Base-by-base conservation (phyloP, 2,329 filamentous ascomycete genomes). In the Teratosphaeriaceae sp. region DNA sequence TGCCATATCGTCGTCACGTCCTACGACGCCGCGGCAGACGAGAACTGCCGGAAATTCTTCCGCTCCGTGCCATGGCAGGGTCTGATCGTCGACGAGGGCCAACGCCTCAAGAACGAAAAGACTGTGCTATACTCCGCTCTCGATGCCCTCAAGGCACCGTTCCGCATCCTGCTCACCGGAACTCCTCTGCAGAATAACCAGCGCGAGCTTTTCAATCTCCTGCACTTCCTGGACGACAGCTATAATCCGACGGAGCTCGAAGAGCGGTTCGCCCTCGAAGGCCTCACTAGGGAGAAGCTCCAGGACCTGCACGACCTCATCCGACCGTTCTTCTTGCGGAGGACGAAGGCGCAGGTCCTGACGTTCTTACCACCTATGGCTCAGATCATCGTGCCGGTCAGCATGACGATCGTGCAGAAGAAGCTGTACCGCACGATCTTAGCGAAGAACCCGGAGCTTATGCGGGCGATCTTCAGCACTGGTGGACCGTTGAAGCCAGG, bases 161-260 rank as follows among this genome's bases (percentile, higher is more conserved):
- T 92, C 66, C 82, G 88, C 41, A 74, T 95, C 29, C 75, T 98
- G 1, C 73, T 98, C 24, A 97, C 90, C 1, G 65, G 88, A 2
- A 98, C 92, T 0, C 92, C 92, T 0, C 68, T 98, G 11, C 92
- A 98, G 57, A 98, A 98, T 65, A 97, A 96, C 61, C 86, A 88
- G 53, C 78, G 88, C 36, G 92, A 98, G 63, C 71, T 98, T 0
- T 97, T 97, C 70, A 98, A 96, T 58, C 73, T 98, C n/a, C 69
- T 98, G 3, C 90, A 97, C 52, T 98, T 98, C 63, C 76, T 96
- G 33, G 88, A 98, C 57, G 75, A 80, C 5, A 71, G 68, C 1
- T 76, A 79, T 44, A 67, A 88, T 53, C 89, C 92, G 0, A 78
- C 78, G 24, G 66, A 75, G 16, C 70, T 97, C 2, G 90, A 97